Conservation (phyloP, 176 grass and related monocot genomes). For the Musa troglodytarum region DNA sequence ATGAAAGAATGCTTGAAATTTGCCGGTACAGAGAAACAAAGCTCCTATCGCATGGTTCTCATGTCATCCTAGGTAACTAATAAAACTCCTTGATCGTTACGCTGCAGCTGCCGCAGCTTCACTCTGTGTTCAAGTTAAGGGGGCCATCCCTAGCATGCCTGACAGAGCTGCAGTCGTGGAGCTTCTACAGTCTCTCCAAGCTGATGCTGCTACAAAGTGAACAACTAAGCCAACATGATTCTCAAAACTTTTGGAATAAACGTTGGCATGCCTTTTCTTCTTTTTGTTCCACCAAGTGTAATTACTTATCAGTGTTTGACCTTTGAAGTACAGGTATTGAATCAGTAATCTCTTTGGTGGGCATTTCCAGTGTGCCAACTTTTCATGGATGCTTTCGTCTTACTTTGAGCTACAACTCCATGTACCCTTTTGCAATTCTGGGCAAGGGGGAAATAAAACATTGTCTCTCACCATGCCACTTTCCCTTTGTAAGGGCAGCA, state of each 20-base stretch:
- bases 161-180: conserved; percentile 54
- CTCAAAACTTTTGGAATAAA: neutral
- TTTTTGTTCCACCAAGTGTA: neutral
- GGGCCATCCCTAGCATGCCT: conserved; percentile 91
- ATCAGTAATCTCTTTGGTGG: neutral
- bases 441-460: no score
- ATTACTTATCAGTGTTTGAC: neutral
- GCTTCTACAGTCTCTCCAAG: conserved; percentile 47
- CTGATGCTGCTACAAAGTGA: neutral
- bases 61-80: neutral
- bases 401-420: no score
- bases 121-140: conserved; percentile 73
- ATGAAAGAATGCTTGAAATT: conserved; percentile 82
- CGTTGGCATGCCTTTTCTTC: neutral
- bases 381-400: no score
- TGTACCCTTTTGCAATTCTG: no score
- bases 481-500: neutral
- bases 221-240: neutral
- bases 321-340: neutral
- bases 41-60: neutral
- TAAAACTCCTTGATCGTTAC: conserved; percentile 11
- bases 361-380: no score
- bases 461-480: no score
- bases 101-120: conserved; percentile 86
- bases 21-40: conserved; percentile 46